Percentiles rank a stretch among this genome's conserved stretches.
phyloP scores from a whole-genome alignment of 805 yeast genomes.

The Lipomyces kockii region DNA sequence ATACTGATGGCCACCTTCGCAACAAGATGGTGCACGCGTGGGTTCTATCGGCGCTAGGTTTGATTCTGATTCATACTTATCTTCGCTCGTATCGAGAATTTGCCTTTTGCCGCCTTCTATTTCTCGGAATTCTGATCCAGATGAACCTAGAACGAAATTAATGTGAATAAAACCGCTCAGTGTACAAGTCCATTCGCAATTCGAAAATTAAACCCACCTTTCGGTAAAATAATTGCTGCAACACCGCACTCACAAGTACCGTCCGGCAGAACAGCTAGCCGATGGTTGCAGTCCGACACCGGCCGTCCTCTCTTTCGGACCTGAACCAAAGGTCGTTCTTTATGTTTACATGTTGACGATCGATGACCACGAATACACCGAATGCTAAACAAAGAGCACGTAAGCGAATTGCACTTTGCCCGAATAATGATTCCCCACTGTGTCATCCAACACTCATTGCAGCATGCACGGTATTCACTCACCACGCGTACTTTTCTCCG shows the following conservation, averaged over 20 bases:
- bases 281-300: constrained; percentile 57
- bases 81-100: constrained; percentile 11
- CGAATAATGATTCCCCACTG: not conserved
- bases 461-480: constrained; percentile 42
- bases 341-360: constrained; percentile 83
- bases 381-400: constrained; percentile 20
- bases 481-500: constrained; percentile 79
- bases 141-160: constrained; percentile 4
- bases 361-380: constrained; percentile 93
- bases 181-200: not conserved
- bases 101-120: constrained; percentile 12
- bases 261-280: constrained; percentile 67
- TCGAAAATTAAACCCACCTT: not conserved
- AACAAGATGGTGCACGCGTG: not conserved
- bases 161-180: not conserved
- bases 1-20: not conserved
- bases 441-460: not conserved
- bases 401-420: not conserved
- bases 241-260: constrained; percentile 58
- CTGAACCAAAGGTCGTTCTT: constrained; percentile 75
- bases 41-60: not conserved
- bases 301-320: constrained; percentile 94
- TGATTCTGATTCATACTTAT: not conserved
- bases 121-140: constrained; percentile 8
- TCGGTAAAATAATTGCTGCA: constrained; percentile 48